Conservation (phyloP, 352 stramenopile species). For the Phytophthora podocarpi region DNA sequence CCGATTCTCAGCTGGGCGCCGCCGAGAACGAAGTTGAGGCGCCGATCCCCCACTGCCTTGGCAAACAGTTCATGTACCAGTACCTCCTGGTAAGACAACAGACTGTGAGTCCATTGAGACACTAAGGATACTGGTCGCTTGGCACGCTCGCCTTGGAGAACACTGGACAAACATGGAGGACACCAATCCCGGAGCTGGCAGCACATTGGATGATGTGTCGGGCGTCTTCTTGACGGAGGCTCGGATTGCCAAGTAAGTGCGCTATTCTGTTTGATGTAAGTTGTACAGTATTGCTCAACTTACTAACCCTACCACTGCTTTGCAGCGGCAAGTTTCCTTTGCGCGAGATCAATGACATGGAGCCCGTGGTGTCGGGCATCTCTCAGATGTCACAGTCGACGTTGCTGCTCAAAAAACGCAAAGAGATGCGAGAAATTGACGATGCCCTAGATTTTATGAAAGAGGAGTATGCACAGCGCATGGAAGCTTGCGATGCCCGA, state of each 20-base stretch:
- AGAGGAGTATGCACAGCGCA: constrained; percentile 89
- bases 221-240: constrained; percentile 82
- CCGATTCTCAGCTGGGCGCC: constrained; percentile 7
- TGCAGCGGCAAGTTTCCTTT: constrained; percentile 49
- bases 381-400: constrained; percentile 92
- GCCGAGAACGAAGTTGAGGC: constrained; percentile 6
- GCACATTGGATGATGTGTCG: constrained; percentile 49
- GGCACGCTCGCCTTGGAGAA: background rate
- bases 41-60: background rate
- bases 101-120: background rate
- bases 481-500: constrained; percentile 86
- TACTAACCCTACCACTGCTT: background rate
- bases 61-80: constrained; percentile 17
- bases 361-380: constrained; percentile 79
- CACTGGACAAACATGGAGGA: constrained; percentile 20
- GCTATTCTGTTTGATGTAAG: background rate
- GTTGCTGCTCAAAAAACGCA: constrained; percentile 92
- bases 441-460: constrained; percentile 94
- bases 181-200: constrained; percentile 27
- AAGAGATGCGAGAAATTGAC: constrained; percentile 93
- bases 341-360: constrained; percentile 72
- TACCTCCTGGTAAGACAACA: too few relatives aligned
- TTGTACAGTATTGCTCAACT: background rate
- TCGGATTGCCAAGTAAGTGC: constrained; percentile 56
- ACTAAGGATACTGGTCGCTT: background rate